Conservation (phyloP, 2,329 filamentous ascomycete genomes). For the Hypomyces perniciosus region DNA sequence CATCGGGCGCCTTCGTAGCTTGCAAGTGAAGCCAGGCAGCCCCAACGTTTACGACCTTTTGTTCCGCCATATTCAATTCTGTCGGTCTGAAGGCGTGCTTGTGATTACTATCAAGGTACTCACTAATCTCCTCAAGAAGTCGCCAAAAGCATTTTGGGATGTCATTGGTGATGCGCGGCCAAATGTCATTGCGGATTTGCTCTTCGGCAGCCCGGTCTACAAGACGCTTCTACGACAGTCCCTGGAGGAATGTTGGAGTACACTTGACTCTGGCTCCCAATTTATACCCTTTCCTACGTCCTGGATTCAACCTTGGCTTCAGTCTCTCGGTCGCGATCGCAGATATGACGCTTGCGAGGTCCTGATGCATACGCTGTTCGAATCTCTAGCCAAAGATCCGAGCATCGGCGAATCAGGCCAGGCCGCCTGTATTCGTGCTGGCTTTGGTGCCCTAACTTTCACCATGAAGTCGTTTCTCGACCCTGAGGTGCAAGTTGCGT, state of each 20-base stretch:
- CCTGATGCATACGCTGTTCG: slow-evolving; percentile 69
- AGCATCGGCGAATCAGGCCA: slow-evolving; percentile 51
- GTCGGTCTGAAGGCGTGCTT: slow-evolving; percentile 52
- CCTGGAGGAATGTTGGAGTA: slow-evolving; percentile 38
- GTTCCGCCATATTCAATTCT: slow-evolving; percentile 47
- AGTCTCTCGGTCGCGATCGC: slow-evolving; percentile 69
- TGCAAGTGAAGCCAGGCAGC: slow-evolving; percentile 58
- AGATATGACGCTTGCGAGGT: slow-evolving; percentile 74
- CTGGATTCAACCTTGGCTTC: slow-evolving; percentile 74
- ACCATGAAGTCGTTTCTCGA: slow-evolving; percentile 53
- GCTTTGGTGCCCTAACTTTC: slow-evolving; percentile 53
- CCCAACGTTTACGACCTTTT: slow-evolving; percentile 62
- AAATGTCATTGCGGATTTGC: slow-evolving; percentile 73
- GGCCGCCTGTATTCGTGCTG: slow-evolving; percentile 57
- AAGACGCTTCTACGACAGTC: slow-evolving; percentile 56
- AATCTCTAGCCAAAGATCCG: slow-evolving; percentile 51
- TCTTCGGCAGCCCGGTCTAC: slow-evolving; percentile 68
- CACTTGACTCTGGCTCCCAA: slow-evolving; percentile 37
- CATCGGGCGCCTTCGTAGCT: slow-evolving; percentile 67
- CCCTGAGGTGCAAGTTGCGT: slow-evolving; percentile 36
- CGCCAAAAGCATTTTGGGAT: slow-evolving; percentile 79
- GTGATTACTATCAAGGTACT: slow-evolving; percentile 65
- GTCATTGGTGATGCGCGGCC: slow-evolving; percentile 77
- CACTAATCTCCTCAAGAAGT: slow-evolving; percentile 64
- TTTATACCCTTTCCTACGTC: slow-evolving; percentile 60